These are phyloP conservation scores for Colletotrichum sojae DNA, from an alignment of 2,329 filamentous ascomycete species.

Conservation along the genomic window DNA sequence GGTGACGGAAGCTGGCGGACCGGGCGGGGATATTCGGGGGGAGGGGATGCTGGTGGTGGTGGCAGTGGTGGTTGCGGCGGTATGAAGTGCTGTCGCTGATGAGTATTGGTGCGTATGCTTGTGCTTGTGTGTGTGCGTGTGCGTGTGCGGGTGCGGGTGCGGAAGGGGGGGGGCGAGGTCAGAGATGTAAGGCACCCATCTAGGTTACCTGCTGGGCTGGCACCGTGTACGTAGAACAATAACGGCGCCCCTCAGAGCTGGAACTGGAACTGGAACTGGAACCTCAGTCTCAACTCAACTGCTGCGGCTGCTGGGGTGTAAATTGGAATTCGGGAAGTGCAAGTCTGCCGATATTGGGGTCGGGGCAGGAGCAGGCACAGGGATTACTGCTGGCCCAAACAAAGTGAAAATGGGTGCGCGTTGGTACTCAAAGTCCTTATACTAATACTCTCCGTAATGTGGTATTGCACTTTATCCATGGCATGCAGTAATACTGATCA, in stretches of 20 bases:
- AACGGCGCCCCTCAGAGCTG: no score
- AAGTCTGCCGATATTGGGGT: background rate
- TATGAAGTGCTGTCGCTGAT: constrained; percentile 11
- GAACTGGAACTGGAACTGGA: background rate
- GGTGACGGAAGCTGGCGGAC: background rate
- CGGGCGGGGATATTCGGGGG: background rate
- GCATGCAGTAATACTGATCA: no score
- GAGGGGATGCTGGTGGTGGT: background rate
- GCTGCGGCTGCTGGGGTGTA: background rate
- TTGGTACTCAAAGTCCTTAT: no score
- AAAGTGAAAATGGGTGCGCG: no score
- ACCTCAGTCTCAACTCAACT: background rate
- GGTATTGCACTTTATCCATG: no score
- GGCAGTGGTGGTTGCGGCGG: constrained; percentile 2
- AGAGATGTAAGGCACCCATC: background rate
- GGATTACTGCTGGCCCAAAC: background rate
- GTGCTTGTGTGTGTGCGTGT: constrained; percentile 1
- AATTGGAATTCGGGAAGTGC: background rate
- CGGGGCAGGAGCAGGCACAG: background rate
- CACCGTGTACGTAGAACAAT: no score
- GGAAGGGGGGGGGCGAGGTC: background rate
- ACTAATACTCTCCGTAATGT: no score
- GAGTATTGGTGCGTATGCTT: constrained; percentile 6
- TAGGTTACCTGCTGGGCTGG: no score
- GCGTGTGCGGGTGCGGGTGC: background rate